phyloP scores from a whole-genome alignment of 2,329 filamentous ascomycete genomes.

The Colletotrichum theobromicola region DNA sequence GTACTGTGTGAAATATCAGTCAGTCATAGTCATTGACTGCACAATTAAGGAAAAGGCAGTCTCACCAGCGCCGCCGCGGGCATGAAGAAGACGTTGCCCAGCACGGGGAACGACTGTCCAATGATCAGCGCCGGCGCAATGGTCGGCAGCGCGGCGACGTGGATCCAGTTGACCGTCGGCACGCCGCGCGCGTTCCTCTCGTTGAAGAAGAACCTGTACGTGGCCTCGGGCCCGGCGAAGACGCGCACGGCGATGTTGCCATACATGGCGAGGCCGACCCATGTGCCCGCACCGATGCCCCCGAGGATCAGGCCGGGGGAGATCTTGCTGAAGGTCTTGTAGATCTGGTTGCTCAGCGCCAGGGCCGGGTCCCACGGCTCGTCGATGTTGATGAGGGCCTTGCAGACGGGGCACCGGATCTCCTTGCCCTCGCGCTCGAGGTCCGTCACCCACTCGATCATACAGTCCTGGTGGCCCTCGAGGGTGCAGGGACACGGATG shows the following conservation, averaged over 20 bases:
- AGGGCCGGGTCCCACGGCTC: slow-evolving; percentile 78
- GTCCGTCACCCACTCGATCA: slow-evolving; percentile 93
- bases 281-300: slow-evolving; percentile 56
- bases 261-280: slow-evolving; percentile 59
- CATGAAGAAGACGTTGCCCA: slow-evolving; percentile 47
- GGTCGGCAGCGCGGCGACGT: slow-evolving; percentile 38
- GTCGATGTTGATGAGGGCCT: slow-evolving; percentile 76
- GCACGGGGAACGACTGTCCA: slow-evolving; percentile 45
- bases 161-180: slow-evolving; percentile 20
- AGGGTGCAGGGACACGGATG: slow-evolving; percentile 91
- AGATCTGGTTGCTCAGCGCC: slow-evolving; percentile 64
- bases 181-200: slow-evolving; percentile 2
- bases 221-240: slow-evolving; percentile 55
- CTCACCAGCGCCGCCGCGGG: slow-evolving; percentile 48
- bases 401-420: slow-evolving; percentile 89
- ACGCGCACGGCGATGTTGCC: slow-evolving; percentile 54
- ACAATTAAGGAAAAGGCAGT: neutral
- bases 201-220: slow-evolving; percentile 18
- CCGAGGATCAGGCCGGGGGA: slow-evolving; percentile 70
- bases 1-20: slow-evolving; percentile 40
- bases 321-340: slow-evolving; percentile 57
- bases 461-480: slow-evolving; percentile 86
- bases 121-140: slow-evolving; percentile 53
- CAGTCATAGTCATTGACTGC: neutral
- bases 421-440: slow-evolving; percentile 72